A percentile compares a stretch with the other conserved stretches of the same genome.
Evolutionary conservation across 805 yeast genomes (phyloP).

Genomic region (Candida nitratophila): DNA sequence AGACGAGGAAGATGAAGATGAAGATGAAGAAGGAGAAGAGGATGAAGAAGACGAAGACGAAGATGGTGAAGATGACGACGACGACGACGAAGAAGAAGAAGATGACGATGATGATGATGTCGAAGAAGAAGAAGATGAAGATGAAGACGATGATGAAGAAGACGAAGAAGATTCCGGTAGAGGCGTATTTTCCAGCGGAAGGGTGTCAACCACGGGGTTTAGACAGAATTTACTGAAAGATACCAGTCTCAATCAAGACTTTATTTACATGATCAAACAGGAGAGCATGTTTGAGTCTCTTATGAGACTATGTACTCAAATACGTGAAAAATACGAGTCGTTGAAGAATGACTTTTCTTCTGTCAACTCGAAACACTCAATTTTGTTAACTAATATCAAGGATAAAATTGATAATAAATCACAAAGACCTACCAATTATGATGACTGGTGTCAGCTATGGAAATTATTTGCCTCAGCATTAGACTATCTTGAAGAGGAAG

Average conservation of each 20-base stretch:
- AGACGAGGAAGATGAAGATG: constrained; percentile 12
- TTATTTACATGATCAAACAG: neutral
- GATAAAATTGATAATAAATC: constrained; percentile 16
- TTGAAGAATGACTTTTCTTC: constrained; percentile 16
- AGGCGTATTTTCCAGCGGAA: constrained; percentile 21
- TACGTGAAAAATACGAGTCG: constrained; percentile 23
- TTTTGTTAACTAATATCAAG: constrained; percentile 21
- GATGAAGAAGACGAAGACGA: constrained; percentile 21
- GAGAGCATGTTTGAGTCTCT: constrained; percentile 9
- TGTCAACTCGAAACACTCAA: constrained; percentile 20
- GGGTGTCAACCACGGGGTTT: constrained; percentile 12
- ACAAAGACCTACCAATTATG: constrained; percentile 11
- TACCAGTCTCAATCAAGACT: neutral
- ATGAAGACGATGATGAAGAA: constrained; percentile 12
- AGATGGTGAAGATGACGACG: constrained; percentile 8
- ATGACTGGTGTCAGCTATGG: constrained; percentile 32
- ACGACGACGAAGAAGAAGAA: constrained; percentile 16
- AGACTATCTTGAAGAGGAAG: constrained; percentile 14
- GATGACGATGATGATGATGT: constrained; percentile 12
- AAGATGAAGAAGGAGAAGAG: constrained; percentile 15
- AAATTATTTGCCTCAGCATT: constrained; percentile 27
- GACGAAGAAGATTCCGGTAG: constrained; percentile 11
- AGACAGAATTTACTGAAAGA: neutral
- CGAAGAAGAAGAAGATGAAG: constrained; percentile 25
- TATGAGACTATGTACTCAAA: constrained; percentile 14